Base-by-base conservation (phyloP, 305 asterid genomes). In the Fraxinus latifolia region DNA sequence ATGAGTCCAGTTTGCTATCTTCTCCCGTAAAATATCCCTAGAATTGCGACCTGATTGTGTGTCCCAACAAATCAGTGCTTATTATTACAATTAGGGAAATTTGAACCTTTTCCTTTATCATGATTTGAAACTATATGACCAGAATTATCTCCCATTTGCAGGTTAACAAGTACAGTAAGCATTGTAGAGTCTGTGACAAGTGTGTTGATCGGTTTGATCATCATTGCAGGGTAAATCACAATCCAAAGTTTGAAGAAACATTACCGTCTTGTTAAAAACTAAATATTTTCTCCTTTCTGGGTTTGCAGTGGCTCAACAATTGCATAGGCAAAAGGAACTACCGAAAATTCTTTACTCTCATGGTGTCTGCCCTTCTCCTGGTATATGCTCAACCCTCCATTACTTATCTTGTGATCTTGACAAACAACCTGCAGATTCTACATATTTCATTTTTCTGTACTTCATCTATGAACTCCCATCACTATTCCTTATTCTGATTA, bases 141-240 rank as follows among this genome's bases (percentile, higher is more conserved):
- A 55, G 75, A 83, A 3, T 25, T 25, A 5, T 76, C 82, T 2
- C 29, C 19, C 60, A 84, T 68, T 86, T 87, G 84, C 91, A 94
- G 98, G 99, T 96, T 85, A 92, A 82, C 87, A 96, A 92, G 90
- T 94, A 91, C 90, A 96, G 99, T 94, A 96, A 96, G 91, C 99
- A 96, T 80, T 96, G 99, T 77, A 90, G 99, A 88, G 98, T 96
- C 32, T 96, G 99, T 55, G 99, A 96, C 89, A 96, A 96, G 87
- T 96, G 99, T 70, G 98, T 96, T 9, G 95, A 96, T 88, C 89
- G 91, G 21, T 96, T 96, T 36, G 99, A 96, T 87, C 99, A 96
- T 85, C 98, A 96, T 87, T 96, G 99, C 97, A 88, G 99, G 98
- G 99, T 96, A 91, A 53, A 76, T 70, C 21, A 78, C 77, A 67